phyloP scores from a whole-genome alignment of 768 basidiomycete species.

The Russula abietina region DNA sequence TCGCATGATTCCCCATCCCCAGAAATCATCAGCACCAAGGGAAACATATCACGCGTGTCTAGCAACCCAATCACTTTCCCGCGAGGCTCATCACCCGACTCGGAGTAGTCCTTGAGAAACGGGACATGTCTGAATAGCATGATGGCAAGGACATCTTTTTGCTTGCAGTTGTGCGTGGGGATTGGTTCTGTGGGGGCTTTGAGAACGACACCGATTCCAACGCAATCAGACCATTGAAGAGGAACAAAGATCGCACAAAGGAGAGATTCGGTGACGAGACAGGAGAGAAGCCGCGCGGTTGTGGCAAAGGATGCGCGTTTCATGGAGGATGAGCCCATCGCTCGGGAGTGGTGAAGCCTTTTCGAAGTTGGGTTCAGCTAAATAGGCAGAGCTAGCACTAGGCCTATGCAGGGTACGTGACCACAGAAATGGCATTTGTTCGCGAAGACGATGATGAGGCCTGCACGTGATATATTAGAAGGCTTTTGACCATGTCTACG shows the following conservation, averaged over 20 bases:
- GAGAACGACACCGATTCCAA: conserved; percentile 41
- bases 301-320: conserved; percentile 42
- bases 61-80: conserved; percentile 43
- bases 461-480: no score
- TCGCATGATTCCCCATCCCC: conserved; percentile 27
- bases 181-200: conserved; percentile 29
- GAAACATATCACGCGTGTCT: conserved; percentile 51
- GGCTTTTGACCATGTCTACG: no score
- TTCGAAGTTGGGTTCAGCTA: no score
- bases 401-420: no score
- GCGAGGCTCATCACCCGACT: conserved; percentile 24
- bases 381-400: neutral
- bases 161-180: conserved; percentile 2
- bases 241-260: conserved; percentile 44
- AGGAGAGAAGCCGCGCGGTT: conserved; percentile 47
- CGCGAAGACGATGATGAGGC: no score
- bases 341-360: neutral
- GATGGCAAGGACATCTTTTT: conserved; percentile 42
- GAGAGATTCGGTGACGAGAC: conserved; percentile 53
- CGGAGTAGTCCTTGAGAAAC: conserved; percentile 38
- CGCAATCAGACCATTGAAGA: conserved; percentile 31
- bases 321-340: neutral
- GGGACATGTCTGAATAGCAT: conserved; percentile 43
- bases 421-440: no score
- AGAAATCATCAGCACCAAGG: conserved; percentile 35